These are phyloP conservation scores for Paratinospora sagittata DNA, from an alignment of 164 flowering plant species.

Conservation along the genomic window DNA sequence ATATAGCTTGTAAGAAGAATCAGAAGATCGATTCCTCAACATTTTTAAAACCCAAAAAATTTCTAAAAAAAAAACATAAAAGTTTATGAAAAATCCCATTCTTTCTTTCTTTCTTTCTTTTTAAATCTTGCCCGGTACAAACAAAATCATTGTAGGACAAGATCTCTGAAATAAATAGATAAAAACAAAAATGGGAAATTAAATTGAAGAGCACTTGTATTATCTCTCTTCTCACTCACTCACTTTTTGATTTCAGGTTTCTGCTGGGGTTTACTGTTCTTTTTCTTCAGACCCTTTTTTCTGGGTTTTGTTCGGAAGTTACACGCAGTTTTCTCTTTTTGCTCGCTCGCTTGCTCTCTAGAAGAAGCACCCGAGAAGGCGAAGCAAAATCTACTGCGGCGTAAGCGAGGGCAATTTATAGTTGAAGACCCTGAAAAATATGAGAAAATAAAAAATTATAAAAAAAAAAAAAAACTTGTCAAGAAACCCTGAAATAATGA, in stretches of 20 bases:
- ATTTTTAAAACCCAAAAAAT: not conserved
- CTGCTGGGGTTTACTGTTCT: not conserved
- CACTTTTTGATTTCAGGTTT: not conserved
- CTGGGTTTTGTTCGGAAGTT: constrained; percentile 17
- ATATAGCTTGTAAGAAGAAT: not conserved
- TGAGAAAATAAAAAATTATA: too few species aligned
- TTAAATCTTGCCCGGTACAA: constrained; percentile 31
- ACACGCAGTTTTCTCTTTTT: constrained; percentile 16
- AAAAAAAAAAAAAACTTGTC: too few species aligned
- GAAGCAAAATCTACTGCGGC: not conserved
- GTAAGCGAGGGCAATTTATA: constrained; percentile 16
- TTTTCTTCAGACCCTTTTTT: not conserved
- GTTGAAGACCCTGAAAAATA: not conserved
- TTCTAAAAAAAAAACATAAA: not conserved
- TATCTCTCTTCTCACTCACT: not conserved
- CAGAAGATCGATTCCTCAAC: not conserved
- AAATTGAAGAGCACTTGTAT: not conserved
- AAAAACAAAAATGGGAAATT: too few species aligned
- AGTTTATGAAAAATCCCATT: too few species aligned
- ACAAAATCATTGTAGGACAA: constrained; percentile 17
- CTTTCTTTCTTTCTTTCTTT: not conserved
- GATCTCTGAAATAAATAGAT: constrained; percentile 2
- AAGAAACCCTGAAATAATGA: too few species aligned
- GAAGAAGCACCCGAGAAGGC: constrained; percentile 11
- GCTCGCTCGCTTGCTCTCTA: constrained; percentile 9